A percentile compares a stretch with the other conserved stretches of the same genome.
Conservation (phyloP, 768 basidiomycete genomes). For the Leccinum longicurvipes region DNA sequence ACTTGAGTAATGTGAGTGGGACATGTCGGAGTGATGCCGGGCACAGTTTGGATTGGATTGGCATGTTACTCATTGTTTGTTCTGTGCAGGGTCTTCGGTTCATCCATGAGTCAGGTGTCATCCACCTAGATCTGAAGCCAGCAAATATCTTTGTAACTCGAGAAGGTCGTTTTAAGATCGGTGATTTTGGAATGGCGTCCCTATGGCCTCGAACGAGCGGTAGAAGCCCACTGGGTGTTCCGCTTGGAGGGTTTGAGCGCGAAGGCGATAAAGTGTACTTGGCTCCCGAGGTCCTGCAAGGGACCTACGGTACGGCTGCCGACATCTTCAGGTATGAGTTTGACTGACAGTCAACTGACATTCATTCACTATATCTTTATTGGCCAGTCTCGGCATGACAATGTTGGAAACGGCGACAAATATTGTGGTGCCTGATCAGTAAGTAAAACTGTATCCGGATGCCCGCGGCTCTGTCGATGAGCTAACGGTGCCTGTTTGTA, state of each 20-base stretch:
- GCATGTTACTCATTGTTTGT: constrained; percentile 25
- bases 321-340: constrained; percentile 92
- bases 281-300: constrained; percentile 92
- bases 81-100: constrained; percentile 71
- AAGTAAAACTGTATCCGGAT: constrained; percentile 36
- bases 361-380: constrained; percentile 13
- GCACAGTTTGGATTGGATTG: constrained; percentile 25
- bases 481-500: constrained; percentile 33
- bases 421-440: constrained; percentile 96
- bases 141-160: constrained; percentile 92
- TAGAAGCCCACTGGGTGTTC: constrained; percentile 35
- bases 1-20: constrained; percentile 78
- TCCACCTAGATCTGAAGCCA: constrained; percentile 97
- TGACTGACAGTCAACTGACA: neutral
- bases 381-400: constrained; percentile 84
- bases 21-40: neutral
- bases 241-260: constrained; percentile 68
- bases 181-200: constrained; percentile 99
- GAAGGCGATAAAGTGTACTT: constrained; percentile 98
- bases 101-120: constrained; percentile 83
- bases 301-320: constrained; percentile 87
- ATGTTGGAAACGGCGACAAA: constrained; percentile 95
- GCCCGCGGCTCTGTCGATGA: constrained; percentile 3
- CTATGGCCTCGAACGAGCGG: constrained; percentile 68
- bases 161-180: constrained; percentile 90